Percentiles rank a stretch among this genome's conserved stretches.
These are phyloP conservation scores for Hymenoscyphus scutula DNA, from an alignment of 2,329 filamentous ascomycete species.

Conservation along the genomic window DNA sequence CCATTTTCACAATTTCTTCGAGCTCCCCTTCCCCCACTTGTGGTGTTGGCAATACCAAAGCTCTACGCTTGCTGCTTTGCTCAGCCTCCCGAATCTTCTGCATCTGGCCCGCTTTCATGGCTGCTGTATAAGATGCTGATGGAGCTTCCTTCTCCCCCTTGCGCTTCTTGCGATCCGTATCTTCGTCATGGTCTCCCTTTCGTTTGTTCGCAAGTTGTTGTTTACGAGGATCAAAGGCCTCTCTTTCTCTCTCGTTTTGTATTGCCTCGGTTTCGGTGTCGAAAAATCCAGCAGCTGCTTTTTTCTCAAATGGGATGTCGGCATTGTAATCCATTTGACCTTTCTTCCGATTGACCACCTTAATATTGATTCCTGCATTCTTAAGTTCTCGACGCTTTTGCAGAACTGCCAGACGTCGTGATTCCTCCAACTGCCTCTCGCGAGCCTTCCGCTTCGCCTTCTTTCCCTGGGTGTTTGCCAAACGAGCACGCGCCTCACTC, in stretches of 20 bases:
- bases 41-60: conserved; percentile 79
- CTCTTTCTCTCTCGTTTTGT: conserved; percentile 79
- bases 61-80: conserved; percentile 87
- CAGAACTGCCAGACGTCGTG: conserved; percentile 79
- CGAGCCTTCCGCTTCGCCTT: conserved; percentile 98
- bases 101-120: conserved; percentile 88
- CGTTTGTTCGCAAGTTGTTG: conserved; percentile 89
- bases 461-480: conserved; percentile 98
- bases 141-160: conserved; percentile 83
- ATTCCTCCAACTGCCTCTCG: conserved; percentile 93
- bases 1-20: conserved; percentile 99
- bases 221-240: conserved; percentile 87
- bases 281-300: conserved; percentile 84
- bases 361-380: conserved; percentile 97
- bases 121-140: conserved; percentile 79
- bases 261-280: conserved; percentile 82
- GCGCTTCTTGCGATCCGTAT: conserved; percentile 73
- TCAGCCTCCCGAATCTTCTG: conserved; percentile 95
- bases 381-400: conserved; percentile 97
- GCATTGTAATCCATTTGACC: conserved; percentile 99
- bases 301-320: conserved; percentile 96
- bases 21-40: conserved; percentile 92
- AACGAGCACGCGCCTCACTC: conserved; percentile 90
- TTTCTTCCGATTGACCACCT: conserved; percentile 85
- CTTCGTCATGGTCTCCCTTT: conserved; percentile 87